Percentiles rank a stretch among this genome's conserved stretches.
phyloP scores from a whole-genome alignment of 371 early-diverging fungal species.

The Basidiobolus meristosporus region DNA sequence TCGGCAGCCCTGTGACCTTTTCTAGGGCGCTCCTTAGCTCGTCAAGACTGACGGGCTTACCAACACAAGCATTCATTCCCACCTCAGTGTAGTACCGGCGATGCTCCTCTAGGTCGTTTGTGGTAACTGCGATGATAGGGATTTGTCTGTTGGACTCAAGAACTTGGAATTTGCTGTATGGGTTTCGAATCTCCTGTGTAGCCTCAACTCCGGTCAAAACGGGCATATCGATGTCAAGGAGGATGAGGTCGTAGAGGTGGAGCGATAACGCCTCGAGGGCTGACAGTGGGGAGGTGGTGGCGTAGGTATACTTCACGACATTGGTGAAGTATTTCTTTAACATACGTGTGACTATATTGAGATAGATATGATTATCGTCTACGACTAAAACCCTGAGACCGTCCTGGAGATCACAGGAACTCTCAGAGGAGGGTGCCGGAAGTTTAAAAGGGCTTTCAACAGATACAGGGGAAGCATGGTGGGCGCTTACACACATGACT shows the following conservation, averaged over 20 bases:
- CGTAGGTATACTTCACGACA: conserved; percentile 9
- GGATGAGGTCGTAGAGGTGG: conserved; percentile 23
- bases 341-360: conserved; percentile 24
- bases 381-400: conserved; percentile 8
- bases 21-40: too few relatives aligned
- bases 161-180: neutral
- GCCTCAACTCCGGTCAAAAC: conserved; percentile 30
- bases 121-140: conserved; percentile 50
- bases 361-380: conserved; percentile 35
- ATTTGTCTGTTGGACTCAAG: conserved; percentile 5
- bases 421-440: neutral
- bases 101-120: conserved; percentile 7
- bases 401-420: neutral
- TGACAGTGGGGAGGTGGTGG: conserved; percentile 2
- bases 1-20: too few relatives aligned
- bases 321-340: conserved; percentile 20
- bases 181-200: conserved; percentile 15
- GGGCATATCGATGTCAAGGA: conserved; percentile 53
- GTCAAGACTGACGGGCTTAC: neutral
- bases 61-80: conserved; percentile 4
- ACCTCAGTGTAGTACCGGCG: neutral
- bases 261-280: conserved; percentile 20
- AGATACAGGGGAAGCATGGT: too few relatives aligned
- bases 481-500: too few relatives aligned
- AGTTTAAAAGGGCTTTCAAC: too few relatives aligned